A percentile compares a stretch with the other conserved stretches of the same genome.
Evolutionary conservation across 805 yeast genomes (phyloP).

Genomic region (Grigorovia yakushimaensis): DNA sequence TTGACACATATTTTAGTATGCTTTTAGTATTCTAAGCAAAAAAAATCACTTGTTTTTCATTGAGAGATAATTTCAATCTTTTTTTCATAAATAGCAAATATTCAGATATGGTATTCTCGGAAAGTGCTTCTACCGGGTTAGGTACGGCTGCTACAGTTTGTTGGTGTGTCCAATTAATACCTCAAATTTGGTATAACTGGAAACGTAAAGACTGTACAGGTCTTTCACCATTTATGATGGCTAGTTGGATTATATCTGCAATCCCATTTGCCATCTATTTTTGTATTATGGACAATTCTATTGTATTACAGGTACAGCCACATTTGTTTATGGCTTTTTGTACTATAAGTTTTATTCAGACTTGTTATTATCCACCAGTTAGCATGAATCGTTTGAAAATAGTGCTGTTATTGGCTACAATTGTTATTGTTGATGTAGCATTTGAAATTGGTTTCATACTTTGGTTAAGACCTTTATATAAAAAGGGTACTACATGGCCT

Average conservation of each 20-base stretch:
- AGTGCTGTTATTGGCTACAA: slow-evolving; percentile 26
- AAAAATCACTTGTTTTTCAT: no score
- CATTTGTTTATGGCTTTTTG: slow-evolving; percentile 69
- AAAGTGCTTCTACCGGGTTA: slow-evolving; percentile 44
- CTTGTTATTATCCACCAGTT: slow-evolving; percentile 66
- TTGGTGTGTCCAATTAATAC: slow-evolving; percentile 87
- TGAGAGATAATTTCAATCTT: no score
- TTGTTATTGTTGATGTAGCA: slow-evolving; percentile 42
- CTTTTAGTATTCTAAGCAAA: no score
- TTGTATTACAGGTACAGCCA: slow-evolving; percentile 82
- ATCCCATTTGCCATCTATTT: slow-evolving; percentile 84
- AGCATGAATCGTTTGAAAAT: slow-evolving; percentile 30
- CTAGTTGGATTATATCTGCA: slow-evolving; percentile 69
- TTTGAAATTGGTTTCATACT: slow-evolving; percentile 62
- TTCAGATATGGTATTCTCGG: no score
- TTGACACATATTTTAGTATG: no score
- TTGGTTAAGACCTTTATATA: slow-evolving; percentile 51
- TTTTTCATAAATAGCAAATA: no score
- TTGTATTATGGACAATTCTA: slow-evolving; percentile 54
- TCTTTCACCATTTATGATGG: slow-evolving; percentile 74
- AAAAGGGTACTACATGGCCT: slow-evolving; percentile 60
- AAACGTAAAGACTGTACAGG: slow-evolving; percentile 73
- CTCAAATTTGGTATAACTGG: slow-evolving; percentile 72
- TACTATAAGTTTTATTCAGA: slow-evolving; percentile 56
- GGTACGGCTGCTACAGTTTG: slow-evolving; percentile 84